A percentile compares a stretch with the other conserved stretches of the same genome.
These are phyloP conservation scores for Leersia perrieri DNA, from an alignment of 176 grass and related monocot species.

Conservation along the genomic window DNA sequence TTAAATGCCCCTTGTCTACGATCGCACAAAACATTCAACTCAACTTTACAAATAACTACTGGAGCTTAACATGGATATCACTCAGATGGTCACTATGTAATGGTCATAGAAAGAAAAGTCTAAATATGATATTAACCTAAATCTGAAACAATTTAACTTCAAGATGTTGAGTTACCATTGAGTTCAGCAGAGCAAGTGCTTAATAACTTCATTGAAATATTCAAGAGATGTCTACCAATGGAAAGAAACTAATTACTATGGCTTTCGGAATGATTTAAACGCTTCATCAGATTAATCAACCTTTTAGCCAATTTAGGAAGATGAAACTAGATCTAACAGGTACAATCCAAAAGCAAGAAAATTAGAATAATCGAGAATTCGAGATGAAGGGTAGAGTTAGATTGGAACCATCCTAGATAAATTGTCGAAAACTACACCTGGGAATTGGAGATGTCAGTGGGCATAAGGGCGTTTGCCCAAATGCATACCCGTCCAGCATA, in stretches of 20 bases:
- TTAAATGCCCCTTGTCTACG: not conserved
- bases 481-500: not conserved
- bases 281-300: not conserved
- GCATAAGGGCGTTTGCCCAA: not conserved
- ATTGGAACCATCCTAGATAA: not conserved
- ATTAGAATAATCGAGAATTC: not conserved
- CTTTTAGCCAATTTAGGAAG: not conserved
- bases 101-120: not conserved
- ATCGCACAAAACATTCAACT: not conserved
- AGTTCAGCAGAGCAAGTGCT: not conserved
- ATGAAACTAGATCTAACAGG: not conserved
- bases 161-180: not conserved
- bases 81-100: not conserved
- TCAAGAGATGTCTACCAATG: not conserved
- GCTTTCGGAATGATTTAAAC: not conserved
- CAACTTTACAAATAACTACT: not conserved
- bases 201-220: not conserved
- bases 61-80: not conserved
- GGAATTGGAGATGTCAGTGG: not conserved
- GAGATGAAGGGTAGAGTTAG: not conserved
- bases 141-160: not conserved
- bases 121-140: not conserved
- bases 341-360: not conserved
- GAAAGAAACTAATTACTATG: not conserved
- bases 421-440: not conserved